Conservation (phyloP, 2,329 filamentous ascomycete genomes). For the Fusarium brachygibbosum region DNA sequence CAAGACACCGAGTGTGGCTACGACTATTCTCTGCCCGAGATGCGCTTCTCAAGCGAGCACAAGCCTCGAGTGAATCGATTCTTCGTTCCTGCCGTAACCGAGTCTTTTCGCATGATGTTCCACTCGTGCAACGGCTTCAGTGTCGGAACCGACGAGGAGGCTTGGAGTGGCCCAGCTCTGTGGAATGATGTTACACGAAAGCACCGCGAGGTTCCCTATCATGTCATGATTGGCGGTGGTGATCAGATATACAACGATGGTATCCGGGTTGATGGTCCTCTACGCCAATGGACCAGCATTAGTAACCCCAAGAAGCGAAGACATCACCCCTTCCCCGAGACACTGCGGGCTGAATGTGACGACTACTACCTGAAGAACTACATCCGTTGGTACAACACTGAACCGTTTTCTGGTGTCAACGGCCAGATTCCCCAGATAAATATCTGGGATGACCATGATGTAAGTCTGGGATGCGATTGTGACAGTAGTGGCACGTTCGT, state of each 20-base stretch:
- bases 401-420: conserved; percentile 87
- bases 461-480: conserved; percentile 56
- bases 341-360: conserved; percentile 86
- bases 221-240: conserved; percentile 95
- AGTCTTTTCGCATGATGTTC: conserved; percentile 99
- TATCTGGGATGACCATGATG: conserved; percentile 96
- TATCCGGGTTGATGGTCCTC: conserved; percentile 85
- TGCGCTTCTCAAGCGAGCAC: conserved; percentile 71
- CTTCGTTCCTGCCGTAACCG: conserved; percentile 83
- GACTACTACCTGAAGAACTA: conserved; percentile 94
- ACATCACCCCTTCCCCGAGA: conserved; percentile 80
- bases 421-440: conserved; percentile 96
- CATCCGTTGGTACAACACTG: conserved; percentile 83
- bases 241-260: conserved; percentile 98
- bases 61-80: conserved; percentile 76
- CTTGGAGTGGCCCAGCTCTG: conserved; percentile 89
- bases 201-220: conserved; percentile 85
- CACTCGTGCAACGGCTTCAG: conserved; percentile 98
- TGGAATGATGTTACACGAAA: conserved; percentile 94
- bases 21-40: conserved; percentile 79
- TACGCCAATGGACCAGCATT: conserved; percentile 86
- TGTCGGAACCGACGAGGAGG: conserved; percentile 84
- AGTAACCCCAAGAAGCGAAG: conserved; percentile 86
- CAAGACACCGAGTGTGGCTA: conserved; percentile 77
- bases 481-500: background rate